phyloP scores from a whole-genome alignment of 495 filamentous ascomycete genomes.

The Podospora comata region DNA sequence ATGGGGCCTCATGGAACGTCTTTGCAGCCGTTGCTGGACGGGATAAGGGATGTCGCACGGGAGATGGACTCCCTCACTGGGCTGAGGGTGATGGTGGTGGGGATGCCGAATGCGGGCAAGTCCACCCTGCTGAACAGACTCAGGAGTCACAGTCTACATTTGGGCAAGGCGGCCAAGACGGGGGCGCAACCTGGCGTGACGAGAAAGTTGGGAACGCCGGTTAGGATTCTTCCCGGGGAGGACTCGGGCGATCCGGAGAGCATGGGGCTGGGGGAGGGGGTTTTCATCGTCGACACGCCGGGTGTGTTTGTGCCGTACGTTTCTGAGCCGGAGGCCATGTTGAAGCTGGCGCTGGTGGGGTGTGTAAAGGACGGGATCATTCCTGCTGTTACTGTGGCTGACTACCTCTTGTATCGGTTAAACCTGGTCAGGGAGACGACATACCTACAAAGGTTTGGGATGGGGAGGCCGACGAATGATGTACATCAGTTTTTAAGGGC shows the following conservation, averaged over 20 bases:
- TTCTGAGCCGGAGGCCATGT: conserved; percentile 76
- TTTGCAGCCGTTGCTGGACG: conserved; percentile 28
- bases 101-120: conserved; percentile 96
- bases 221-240: conserved; percentile 61
- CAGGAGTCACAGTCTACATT: conserved; percentile 62
- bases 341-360: conserved; percentile 85
- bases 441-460: conserved; percentile 59
- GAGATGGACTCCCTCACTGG: conserved; percentile 47
- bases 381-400: conserved; percentile 68
- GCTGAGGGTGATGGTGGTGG: conserved; percentile 78
- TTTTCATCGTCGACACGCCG: conserved; percentile 54
- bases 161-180: conserved; percentile 71
- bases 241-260: conserved; percentile 3
- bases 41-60: conserved; percentile 34
- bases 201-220: conserved; percentile 73
- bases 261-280: conserved; percentile 41
- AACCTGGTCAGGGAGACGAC: conserved; percentile 57
- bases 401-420: conserved; percentile 83
- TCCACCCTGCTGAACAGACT: conserved; percentile 87
- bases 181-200: conserved; percentile 89
- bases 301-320: conserved; percentile 95
- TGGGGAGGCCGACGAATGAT: conserved; percentile 71
- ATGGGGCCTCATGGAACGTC: conserved; percentile 29
- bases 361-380: conserved; percentile 88
- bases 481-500: conserved; percentile 62